Evolutionary conservation across 2,329 filamentous ascomycete species (phyloP).

Genomic region (Phoma sp.): DNA sequence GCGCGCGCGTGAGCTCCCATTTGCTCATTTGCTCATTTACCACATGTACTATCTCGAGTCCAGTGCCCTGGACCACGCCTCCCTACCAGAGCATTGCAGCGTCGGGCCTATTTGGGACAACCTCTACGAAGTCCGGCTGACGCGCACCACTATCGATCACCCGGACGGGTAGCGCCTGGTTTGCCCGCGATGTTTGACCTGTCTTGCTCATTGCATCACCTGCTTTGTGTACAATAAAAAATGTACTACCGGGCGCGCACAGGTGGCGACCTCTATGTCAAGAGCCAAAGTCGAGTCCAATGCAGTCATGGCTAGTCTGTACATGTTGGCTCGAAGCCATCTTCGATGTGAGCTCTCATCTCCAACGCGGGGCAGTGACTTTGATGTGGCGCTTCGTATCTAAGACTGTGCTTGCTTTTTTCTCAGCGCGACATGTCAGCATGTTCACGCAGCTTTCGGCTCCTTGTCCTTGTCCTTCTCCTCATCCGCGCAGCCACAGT

Average conservation of each 20-base stretch:
- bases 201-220: constrained; percentile 2
- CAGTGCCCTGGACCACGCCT: constrained; percentile 22
- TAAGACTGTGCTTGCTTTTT: constrained; percentile 19
- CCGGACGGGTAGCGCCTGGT: constrained; percentile 19
- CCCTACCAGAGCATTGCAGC: constrained; percentile 22
- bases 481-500: constrained; percentile 69
- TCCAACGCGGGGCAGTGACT: constrained; percentile 1
- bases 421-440: constrained; percentile 16
- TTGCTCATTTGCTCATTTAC: constrained; percentile 40
- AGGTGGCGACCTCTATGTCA: background rate
- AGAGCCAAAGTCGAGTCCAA: background rate
- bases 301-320: background rate
- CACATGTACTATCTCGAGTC: constrained; percentile 33
- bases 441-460: constrained; percentile 27
- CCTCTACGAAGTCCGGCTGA: constrained; percentile 36
- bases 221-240: constrained; percentile 2
- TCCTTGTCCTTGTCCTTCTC: constrained; percentile 57
- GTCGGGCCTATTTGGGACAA: constrained; percentile 26
- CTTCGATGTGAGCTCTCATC: background rate
- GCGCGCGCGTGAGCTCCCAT: constrained; percentile 37
- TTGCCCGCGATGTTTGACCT: constrained; percentile 17
- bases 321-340: background rate
- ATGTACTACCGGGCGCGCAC: constrained; percentile 1
- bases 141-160: constrained; percentile 23
- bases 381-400: constrained; percentile 9